Percentiles rank a stretch among this genome's conserved stretches.
Evolutionary conservation across 176 grass and related monocot species (phyloP).

Genomic region (Carex kokanica): DNA sequence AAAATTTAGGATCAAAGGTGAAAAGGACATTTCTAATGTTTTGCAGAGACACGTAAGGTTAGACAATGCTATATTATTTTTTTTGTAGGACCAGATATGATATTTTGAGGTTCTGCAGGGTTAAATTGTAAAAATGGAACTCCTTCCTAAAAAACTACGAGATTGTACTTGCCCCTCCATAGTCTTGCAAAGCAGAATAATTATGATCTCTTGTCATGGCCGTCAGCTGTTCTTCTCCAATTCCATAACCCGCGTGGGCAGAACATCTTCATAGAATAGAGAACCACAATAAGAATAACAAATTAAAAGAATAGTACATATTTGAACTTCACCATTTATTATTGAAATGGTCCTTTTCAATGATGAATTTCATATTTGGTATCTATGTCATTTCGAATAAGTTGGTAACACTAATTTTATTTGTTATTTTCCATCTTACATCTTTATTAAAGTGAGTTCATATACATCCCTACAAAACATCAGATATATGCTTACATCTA

Average conservation of each 20-base stretch:
- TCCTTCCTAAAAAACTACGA: background rate
- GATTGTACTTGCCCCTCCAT: slow-evolving; percentile 74
- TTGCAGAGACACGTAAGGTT: background rate
- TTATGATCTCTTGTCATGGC: slow-evolving; percentile 75
- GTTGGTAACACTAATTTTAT: background rate
- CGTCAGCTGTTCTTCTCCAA: slow-evolving; percentile 63
- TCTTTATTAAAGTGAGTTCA: background rate
- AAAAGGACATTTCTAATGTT: background rate
- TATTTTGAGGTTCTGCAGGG: background rate
- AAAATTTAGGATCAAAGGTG: background rate
- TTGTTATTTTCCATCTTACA: background rate
- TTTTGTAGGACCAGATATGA: background rate
- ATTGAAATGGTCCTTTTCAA: slow-evolving; percentile 3
- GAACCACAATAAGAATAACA: slow-evolving; percentile 29
- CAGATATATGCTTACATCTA: background rate
- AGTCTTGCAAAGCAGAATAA: slow-evolving; percentile 65
- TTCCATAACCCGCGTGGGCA: slow-evolving; percentile 41
- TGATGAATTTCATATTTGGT: slow-evolving; percentile 5
- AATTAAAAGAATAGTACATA: background rate
- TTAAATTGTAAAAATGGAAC: background rate
- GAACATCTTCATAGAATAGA: slow-evolving; percentile 42
- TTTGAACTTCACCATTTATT: slow-evolving; percentile 1
- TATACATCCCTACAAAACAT: background rate
- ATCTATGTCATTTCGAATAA: background rate
- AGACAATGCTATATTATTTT: background rate